Conservation (phyloP, 116 monocot species). For the Cymodocea nodosa region DNA sequence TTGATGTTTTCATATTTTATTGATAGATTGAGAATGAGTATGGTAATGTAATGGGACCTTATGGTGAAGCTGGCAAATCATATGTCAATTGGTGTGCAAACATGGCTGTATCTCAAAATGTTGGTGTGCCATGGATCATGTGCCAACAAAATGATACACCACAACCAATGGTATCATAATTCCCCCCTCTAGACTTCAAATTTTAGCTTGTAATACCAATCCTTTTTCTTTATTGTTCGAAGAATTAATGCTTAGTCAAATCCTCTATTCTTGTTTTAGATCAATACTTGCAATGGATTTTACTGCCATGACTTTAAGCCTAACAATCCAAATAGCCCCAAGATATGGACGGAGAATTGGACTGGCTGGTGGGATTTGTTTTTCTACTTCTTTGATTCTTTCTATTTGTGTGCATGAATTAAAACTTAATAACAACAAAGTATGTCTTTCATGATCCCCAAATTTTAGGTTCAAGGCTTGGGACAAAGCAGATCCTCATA, state of each 20-base stretch:
- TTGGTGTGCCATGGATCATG: slow-evolving; percentile 33
- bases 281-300: slow-evolving; percentile 40
- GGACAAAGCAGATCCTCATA: slow-evolving; percentile 28
- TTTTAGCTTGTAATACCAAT: no score
- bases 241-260: no score
- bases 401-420: no score
- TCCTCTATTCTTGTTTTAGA: slow-evolving; percentile 11
- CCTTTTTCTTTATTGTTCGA: no score
- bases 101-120: slow-evolving; percentile 17
- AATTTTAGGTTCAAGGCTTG: slow-evolving; percentile 46
- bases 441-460: no score
- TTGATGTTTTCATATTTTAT: no score
- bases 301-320: slow-evolving; percentile 23
- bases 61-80: slow-evolving; percentile 18
- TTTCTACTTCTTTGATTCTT: no score
- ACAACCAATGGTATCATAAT: slow-evolving; percentile 15
- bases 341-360: slow-evolving; percentile 50
- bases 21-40: slow-evolving; percentile 34
- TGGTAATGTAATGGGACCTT: slow-evolving; percentile 7
- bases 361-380: slow-evolving; percentile 23
- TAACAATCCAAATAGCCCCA: slow-evolving; percentile 17
- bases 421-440: no score
- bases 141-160: slow-evolving; percentile 35
- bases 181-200: no score
- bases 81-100: slow-evolving; percentile 28